These are phyloP conservation scores for Trametes hirsuta DNA, from an alignment of 1,284 basidiomycete species.

Conservation along the genomic window DNA sequence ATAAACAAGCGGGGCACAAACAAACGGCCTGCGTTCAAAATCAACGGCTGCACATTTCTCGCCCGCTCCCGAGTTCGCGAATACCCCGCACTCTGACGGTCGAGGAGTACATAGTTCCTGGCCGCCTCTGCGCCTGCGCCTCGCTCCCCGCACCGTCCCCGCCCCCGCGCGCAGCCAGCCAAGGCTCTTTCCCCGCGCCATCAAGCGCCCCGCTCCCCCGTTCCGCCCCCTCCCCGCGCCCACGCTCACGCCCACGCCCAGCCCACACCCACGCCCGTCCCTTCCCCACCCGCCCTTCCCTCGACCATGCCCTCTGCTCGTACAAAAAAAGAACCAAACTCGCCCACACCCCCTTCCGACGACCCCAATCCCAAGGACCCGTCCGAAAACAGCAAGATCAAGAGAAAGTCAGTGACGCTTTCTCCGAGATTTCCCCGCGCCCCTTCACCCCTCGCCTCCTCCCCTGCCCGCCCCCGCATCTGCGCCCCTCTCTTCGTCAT, in stretches of 20 bases:
- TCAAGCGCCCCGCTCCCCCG: conserved; percentile 14
- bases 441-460: conserved; percentile 28
- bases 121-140: too few relatives aligned
- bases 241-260: conserved; percentile 30
- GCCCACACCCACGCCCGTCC: conserved; percentile 32
- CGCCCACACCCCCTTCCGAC: conserved; percentile 66
- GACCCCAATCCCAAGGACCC: conserved; percentile 53
- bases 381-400: conserved; percentile 67
- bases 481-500: conserved; percentile 39
- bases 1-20: conserved; percentile 26
- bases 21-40: conserved; percentile 28
- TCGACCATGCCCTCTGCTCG: conserved; percentile 64
- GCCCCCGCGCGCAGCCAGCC: conserved; percentile 7
- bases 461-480: conserved; percentile 22
- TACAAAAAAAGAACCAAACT: conserved; percentile 64
- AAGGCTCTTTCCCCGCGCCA: conserved; percentile 16
- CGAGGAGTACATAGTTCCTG: not conserved
- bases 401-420: conserved; percentile 68
- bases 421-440: conserved; percentile 44
- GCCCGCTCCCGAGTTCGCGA: conserved; percentile 9
- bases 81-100: not conserved
- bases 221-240: conserved; percentile 12
- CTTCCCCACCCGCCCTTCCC: conserved; percentile 33
- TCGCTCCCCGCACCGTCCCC: not conserved
- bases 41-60: conserved; percentile 6